Evolutionary conservation across 805 yeast species (phyloP).

Genomic region (Suhomyces xylopsoci): DNA sequence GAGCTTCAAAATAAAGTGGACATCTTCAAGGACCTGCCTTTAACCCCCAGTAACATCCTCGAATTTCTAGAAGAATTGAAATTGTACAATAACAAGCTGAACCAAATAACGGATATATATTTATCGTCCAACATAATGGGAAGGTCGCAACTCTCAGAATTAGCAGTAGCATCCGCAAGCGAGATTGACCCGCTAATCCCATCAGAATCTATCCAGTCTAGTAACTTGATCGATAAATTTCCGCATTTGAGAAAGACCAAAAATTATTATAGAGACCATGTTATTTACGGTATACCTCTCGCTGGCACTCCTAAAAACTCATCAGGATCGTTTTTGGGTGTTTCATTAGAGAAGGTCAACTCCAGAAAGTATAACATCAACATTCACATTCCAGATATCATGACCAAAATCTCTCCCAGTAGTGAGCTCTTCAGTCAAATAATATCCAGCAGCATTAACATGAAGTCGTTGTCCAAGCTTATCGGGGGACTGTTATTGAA

Average conservation of each 20-base stretch:
- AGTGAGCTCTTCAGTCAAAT: constrained; percentile 15
- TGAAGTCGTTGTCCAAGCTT: constrained; percentile 10
- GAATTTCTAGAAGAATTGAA: constrained; percentile 17
- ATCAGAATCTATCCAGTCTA: constrained; percentile 4
- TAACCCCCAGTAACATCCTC: constrained; percentile 8
- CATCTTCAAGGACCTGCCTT: neutral
- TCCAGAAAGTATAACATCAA: constrained; percentile 33
- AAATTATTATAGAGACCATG: constrained; percentile 25
- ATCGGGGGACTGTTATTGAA: constrained; percentile 9
- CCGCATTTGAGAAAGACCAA: constrained; percentile 26
- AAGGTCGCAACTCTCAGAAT: constrained; percentile 8
- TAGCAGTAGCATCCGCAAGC: constrained; percentile 17
- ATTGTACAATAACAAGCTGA: constrained; percentile 21
- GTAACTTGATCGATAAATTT: constrained; percentile 22
- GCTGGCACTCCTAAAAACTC: neutral
- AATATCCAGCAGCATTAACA: constrained; percentile 5
- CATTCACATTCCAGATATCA: constrained; percentile 43
- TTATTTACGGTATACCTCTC: constrained; percentile 29
- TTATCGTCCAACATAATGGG: constrained; percentile 29
- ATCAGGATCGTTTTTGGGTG: constrained; percentile 16
- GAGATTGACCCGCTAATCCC: constrained; percentile 13
- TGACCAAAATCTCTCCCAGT: constrained; percentile 31
- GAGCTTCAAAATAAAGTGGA: constrained; percentile 7
- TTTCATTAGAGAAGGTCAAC: constrained; percentile 37
- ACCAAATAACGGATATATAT: constrained; percentile 25